Conservation (phyloP, 768 basidiomycete species). For the Polyporus arcularius region DNA sequence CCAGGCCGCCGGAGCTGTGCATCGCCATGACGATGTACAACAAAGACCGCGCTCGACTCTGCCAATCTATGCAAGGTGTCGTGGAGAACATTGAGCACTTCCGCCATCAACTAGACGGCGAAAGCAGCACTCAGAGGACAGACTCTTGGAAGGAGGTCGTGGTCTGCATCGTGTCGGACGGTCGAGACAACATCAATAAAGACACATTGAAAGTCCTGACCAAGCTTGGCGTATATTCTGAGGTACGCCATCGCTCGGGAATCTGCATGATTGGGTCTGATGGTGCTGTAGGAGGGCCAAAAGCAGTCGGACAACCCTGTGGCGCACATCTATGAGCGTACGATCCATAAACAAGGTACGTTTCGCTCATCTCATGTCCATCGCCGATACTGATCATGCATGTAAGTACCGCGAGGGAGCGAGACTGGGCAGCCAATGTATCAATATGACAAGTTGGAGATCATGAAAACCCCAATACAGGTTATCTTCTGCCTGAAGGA, state of each 20-base stretch:
- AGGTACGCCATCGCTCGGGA: conserved; percentile 44
- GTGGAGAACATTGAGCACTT: conserved; percentile 92
- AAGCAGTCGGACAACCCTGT: too few species aligned
- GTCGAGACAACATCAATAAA: conserved; percentile 81
- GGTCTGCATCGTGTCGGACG: conserved; percentile 89
- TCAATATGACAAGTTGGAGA: conserved; percentile 46
- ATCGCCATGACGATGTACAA: conserved; percentile 99
- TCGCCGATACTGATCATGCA: neutral
- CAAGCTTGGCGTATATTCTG: conserved; percentile 91
- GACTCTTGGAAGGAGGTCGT: conserved; percentile 99
- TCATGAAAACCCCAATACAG: conserved; percentile 85
- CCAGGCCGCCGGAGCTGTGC: conserved; percentile 88
- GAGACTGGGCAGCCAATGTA: too few species aligned
- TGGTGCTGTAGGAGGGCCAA: conserved; percentile 36
- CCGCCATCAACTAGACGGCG: conserved; percentile 78
- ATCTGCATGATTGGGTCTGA: neutral
- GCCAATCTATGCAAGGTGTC: conserved; percentile 92
- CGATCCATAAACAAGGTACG: conserved; percentile 71
- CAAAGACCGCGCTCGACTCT: conserved; percentile 88
- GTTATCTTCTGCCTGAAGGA: conserved; percentile 92
- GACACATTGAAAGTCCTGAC: conserved; percentile 85
- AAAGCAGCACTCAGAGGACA: conserved; percentile 94
- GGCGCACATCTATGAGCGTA: conserved; percentile 95
- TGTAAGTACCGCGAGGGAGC: too few species aligned
- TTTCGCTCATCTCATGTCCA: conserved; percentile 11